A percentile compares a stretch with the other conserved stretches of the same genome.
These are phyloP conservation scores for Rhizopus arrhizus DNA, from an alignment of 371 early-diverging fungal species.

Conservation along the genomic window DNA sequence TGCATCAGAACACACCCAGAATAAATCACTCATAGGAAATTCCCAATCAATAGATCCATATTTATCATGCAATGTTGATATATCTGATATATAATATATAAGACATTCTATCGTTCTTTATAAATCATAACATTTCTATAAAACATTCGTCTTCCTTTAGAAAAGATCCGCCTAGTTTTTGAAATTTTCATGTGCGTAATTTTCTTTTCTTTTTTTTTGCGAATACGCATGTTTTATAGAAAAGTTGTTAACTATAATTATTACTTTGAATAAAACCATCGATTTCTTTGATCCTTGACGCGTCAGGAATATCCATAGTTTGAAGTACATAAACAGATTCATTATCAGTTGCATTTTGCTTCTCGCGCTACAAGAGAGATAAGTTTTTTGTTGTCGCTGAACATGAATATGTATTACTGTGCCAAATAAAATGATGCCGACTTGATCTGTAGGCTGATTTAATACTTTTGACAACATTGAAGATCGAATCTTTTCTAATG, in stretches of 20 bases:
- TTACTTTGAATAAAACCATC: constrained; percentile 60
- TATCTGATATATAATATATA: not conserved
- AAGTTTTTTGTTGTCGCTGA: not conserved
- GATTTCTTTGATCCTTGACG: constrained; percentile 60
- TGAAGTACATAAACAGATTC: constrained; percentile 64
- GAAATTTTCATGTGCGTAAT: not conserved
- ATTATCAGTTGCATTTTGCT: constrained; percentile 52
- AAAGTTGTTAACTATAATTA: not conserved
- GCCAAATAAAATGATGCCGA: constrained; percentile 68
- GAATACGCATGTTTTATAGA: too few species aligned
- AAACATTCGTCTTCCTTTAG: too few species aligned
- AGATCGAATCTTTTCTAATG: constrained; percentile 49
- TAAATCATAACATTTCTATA: too few species aligned
- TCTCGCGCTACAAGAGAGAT: constrained; percentile 27
- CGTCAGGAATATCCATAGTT: constrained; percentile 65
- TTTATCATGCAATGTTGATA: constrained; percentile 39
- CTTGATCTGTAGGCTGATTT: constrained; percentile 55
- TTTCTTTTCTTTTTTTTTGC: not conserved
- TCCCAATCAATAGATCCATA: constrained; percentile 55
- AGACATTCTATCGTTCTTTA: too few species aligned
- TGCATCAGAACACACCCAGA: constrained; percentile 63
- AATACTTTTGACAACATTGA: constrained; percentile 62
- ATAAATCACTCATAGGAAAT: constrained; percentile 63
- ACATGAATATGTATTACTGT: constrained; percentile 48
- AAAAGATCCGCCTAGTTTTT: not conserved